These are phyloP conservation scores for Sapria himalayana DNA, from an alignment of 345 rosid species.

Conservation along the genomic window DNA sequence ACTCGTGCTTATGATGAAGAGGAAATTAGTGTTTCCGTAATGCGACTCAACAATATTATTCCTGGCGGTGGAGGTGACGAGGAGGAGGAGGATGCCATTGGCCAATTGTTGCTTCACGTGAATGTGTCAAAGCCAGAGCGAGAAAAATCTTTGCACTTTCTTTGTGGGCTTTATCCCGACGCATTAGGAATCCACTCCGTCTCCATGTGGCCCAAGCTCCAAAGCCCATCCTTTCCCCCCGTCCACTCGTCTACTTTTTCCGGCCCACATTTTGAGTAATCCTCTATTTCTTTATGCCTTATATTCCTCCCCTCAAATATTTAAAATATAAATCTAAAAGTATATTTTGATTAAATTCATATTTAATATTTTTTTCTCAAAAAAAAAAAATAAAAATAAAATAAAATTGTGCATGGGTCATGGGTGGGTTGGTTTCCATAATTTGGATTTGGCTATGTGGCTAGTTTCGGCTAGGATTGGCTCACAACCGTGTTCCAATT, in stretches of 20 bases:
- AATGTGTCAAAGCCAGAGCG: conserved; percentile 61
- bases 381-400: too few species aligned
- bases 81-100: conserved; percentile 40
- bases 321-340: too few species aligned
- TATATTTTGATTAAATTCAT: too few species aligned
- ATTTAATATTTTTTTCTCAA: too few species aligned
- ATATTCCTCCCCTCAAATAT: too few species aligned
- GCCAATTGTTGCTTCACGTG: conserved; percentile 71
- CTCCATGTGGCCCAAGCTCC: conserved; percentile 51
- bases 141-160: conserved; percentile 43
- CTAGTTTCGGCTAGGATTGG: too few species aligned
- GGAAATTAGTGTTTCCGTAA: conserved; percentile 44
- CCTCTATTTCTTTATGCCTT: too few species aligned
- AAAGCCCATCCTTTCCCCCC: conserved; percentile 14
- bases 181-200: conserved; percentile 82
- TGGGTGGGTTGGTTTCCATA: too few species aligned
- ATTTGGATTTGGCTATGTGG: too few species aligned
- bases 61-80: conserved; percentile 26
- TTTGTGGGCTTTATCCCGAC: conserved; percentile 84
- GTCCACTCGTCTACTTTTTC: conserved; percentile 31
- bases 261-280: conserved; percentile 69
- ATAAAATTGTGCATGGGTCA: too few species aligned
- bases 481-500: too few species aligned
- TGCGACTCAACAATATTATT: conserved; percentile 31
- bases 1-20: conserved; percentile 39